Base-by-base conservation (phyloP, 768 basidiomycete genomes). In the Crucibulum laeve region DNA sequence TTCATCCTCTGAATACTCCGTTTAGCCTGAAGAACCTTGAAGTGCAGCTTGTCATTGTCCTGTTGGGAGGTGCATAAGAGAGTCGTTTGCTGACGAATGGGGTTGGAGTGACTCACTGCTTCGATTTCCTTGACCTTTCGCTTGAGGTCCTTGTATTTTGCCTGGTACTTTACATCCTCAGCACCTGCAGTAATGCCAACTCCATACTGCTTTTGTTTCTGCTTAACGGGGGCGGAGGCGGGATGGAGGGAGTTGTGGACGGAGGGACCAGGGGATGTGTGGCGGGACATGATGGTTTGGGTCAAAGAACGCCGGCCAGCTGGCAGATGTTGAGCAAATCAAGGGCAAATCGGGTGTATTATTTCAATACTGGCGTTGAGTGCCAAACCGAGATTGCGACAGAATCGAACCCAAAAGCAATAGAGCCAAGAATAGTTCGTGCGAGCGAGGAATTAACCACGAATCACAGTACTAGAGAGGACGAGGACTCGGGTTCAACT, bases 41-140 rank as follows among this genome's bases (percentile, higher is more conserved):
- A 80, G 58, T 86, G 79, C 46, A 92, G 75, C 65, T 84, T 89
- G 72, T 91, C 90, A 64, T 92, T 92, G 65, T 91, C 88, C 90
- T 92, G 57, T 32, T 55, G 28, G n/a, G 44, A 44, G 46, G 43
- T 33, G 48, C 45, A 48, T 54, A 48, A 49, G 44, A 52, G 46
- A 53, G 48, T 28, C 45, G 40, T 48, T 34, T 24, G 40, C 17
- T 19, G 35, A 33, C 30, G 22, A 25, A 49, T 17, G 51, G 40
- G 38, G 26, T 42, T 45, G 40, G 26, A 47, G 32, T 33, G 53
- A 77, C 84, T 53, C 47, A 89, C 90, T 24, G 72, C 63, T 67
- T 92, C 90, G 50, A 91, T 86, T 64, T 91, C 88, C 59, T 82
- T 85, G 45, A 91, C 88, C 68, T 90, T 91, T 65, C 82, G 77